Evolutionary conservation across 768 basidiomycete genomes (phyloP).

Genomic region (Suillus variegatus): DNA sequence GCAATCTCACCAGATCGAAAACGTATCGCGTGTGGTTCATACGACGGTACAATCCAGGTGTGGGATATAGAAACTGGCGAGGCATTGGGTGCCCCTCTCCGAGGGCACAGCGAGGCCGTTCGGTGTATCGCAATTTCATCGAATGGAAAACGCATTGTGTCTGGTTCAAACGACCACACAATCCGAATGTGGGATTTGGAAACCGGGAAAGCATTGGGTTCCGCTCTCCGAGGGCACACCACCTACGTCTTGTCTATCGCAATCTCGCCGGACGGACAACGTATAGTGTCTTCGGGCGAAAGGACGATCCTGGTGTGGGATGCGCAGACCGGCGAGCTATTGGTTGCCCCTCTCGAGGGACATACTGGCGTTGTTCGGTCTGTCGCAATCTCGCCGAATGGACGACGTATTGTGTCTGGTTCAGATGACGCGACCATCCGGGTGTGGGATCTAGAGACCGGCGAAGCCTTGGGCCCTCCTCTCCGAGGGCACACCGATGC

Average conservation of each 20-base stretch:
- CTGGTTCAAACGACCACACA: constrained; percentile 29
- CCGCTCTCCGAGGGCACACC: constrained; percentile 29
- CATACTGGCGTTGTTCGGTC: not conserved
- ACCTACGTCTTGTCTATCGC: constrained; percentile 30
- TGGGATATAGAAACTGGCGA: constrained; percentile 14
- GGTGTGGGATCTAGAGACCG: constrained; percentile 4
- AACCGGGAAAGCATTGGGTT: constrained; percentile 20
- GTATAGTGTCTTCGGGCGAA: constrained; percentile 33
- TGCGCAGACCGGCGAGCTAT: constrained; percentile 17
- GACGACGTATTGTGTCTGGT: constrained; percentile 2
- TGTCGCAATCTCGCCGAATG: constrained; percentile 10
- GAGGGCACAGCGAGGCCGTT: constrained; percentile 5
- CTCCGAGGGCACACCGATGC: constrained; percentile 1
- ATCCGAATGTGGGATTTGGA: constrained; percentile 29
- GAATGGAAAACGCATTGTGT: constrained; percentile 24
- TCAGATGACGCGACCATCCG: constrained; percentile 1
- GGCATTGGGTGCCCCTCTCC: constrained; percentile 5
- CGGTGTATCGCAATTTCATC: constrained; percentile 11
- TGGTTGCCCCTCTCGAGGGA: not conserved
- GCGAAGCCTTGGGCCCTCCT: constrained; percentile 6
- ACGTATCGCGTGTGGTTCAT: constrained; percentile 4
- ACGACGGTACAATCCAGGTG: constrained; percentile 11
- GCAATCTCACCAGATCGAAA: constrained; percentile 11
- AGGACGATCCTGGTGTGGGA: constrained; percentile 32
- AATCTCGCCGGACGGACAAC: constrained; percentile 33